phyloP scores from a whole-genome alignment of 495 filamentous ascomycete genomes.

The Penicillium coprophilum region DNA sequence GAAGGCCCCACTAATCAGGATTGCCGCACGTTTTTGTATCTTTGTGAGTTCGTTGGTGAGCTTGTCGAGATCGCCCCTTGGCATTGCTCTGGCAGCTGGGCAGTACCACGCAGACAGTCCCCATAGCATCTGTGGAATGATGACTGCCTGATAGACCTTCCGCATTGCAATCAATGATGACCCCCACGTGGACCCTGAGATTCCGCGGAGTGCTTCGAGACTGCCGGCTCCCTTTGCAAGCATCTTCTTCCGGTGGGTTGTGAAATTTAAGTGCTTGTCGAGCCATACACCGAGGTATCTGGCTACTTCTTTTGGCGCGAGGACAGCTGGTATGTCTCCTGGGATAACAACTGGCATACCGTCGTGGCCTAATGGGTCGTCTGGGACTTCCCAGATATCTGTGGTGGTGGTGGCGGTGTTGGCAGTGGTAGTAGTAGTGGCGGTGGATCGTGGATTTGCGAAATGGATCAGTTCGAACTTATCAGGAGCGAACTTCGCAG shows the following conservation, averaged over 20 bases:
- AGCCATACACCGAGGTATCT: slow-evolving; percentile 22
- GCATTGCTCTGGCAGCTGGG: not conserved
- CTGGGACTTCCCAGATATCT: not conserved
- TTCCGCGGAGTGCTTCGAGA: slow-evolving; percentile 13
- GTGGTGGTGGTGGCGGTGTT: too few relatives aligned
- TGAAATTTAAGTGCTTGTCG: slow-evolving; percentile 18
- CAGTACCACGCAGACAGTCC: slow-evolving; percentile 15
- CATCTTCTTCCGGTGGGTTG: slow-evolving; percentile 6
- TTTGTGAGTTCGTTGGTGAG: slow-evolving; percentile 1
- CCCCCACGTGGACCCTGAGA: slow-evolving; percentile 19
- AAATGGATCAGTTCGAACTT: slow-evolving; percentile 17
- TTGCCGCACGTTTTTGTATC: slow-evolving; percentile 12
- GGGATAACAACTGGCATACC: not conserved
- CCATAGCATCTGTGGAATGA: slow-evolving; percentile 23
- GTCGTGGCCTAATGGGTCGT: not conserved
- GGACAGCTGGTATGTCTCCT: not conserved
- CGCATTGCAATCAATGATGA: slow-evolving; percentile 11
- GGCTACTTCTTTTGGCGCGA: not conserved
- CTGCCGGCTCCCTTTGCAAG: slow-evolving; percentile 13
- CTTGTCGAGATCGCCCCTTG: not conserved
- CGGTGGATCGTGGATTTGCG: too few relatives aligned
- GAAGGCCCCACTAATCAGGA: too few relatives aligned
- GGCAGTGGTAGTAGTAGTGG: too few relatives aligned
- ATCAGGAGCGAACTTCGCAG: not conserved
- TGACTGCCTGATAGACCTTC: slow-evolving; percentile 21